A percentile compares a stretch with the other conserved stretches of the same genome.
These are phyloP conservation scores for Arabidopsis hybrid DNA, from an alignment of 441 rosid species.

Conservation along the genomic window DNA sequence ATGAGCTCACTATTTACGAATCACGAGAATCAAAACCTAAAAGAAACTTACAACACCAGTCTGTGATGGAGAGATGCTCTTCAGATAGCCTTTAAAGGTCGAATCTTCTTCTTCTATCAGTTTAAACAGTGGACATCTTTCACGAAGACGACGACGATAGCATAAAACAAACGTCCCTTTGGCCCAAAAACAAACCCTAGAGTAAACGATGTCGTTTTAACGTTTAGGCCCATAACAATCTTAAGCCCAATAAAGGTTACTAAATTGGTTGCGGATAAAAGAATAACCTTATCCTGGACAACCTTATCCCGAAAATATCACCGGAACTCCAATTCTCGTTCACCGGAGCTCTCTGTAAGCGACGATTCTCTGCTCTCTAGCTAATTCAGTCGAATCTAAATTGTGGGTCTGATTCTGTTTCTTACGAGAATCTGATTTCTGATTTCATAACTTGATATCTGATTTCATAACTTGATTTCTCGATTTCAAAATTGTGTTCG, in stretches of 20 bases:
- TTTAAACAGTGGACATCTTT: neutral
- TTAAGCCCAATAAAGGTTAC: neutral
- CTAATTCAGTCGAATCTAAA: neutral
- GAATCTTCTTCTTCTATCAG: slow-evolving; percentile 18
- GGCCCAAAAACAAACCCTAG: slow-evolving; percentile 23
- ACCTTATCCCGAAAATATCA: slow-evolving; percentile 39
- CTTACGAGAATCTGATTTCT: neutral
- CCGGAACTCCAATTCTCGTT: slow-evolving; percentile 16
- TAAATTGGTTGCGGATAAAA: slow-evolving; percentile 20
- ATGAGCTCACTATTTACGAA: neutral
- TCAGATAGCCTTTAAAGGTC: neutral
- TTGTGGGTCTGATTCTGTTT: neutral
- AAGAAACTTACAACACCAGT: neutral
- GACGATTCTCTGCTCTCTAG: slow-evolving; percentile 17
- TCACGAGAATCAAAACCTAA: neutral
- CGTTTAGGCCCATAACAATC: neutral
- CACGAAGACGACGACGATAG: slow-evolving; percentile 28
- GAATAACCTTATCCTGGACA: slow-evolving; percentile 35
- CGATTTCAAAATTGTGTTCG: neutral
- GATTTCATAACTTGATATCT: too few species aligned
- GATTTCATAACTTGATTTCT: neutral
- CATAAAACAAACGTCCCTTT: neutral
- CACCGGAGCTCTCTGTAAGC: slow-evolving; percentile 30
- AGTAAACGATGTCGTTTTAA: neutral
- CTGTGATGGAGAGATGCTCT: neutral